Percentiles rank a stretch among this genome's conserved stretches.
phyloP scores from a whole-genome alignment of 192 early-diverging fungal genomes.

The Entophlyctis helioformis region DNA sequence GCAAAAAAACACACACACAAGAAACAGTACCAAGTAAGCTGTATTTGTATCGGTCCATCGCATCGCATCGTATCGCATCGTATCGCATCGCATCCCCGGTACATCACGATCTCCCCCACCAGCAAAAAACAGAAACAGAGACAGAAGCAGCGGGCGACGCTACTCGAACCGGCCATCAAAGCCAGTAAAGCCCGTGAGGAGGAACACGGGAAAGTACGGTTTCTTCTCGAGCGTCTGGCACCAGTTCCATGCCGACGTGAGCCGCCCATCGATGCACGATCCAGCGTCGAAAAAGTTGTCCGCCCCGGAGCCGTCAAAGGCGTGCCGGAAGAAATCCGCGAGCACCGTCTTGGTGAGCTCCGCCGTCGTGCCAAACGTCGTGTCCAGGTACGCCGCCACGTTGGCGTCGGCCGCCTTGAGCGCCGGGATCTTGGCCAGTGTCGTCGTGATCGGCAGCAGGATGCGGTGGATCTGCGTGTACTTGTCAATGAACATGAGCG shows the following conservation, averaged over 20 bases:
- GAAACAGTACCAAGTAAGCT: too few species aligned
- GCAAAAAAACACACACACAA: too few species aligned
- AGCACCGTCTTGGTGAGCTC: slow-evolving; percentile 59
- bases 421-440: slow-evolving; percentile 60
- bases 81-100: too few species aligned
- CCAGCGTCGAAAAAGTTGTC: slow-evolving; percentile 67
- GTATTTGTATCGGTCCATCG: too few species aligned
- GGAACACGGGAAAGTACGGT: slow-evolving; percentile 78
- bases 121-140: too few species aligned
- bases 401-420: slow-evolving; percentile 41
- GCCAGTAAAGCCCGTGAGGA: slow-evolving; percentile 56
- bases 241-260: slow-evolving; percentile 81
- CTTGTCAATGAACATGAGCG: slow-evolving; percentile 87
- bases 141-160: too few species aligned
- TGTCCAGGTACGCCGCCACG: slow-evolving; percentile 53
- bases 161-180: slow-evolving; percentile 25
- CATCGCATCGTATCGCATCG: too few species aligned
- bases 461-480: slow-evolving; percentile 98
- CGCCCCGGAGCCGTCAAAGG: slow-evolving; percentile 94
- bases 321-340: slow-evolving; percentile 88
- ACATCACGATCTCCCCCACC: too few species aligned
- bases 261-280: slow-evolving; percentile 87
- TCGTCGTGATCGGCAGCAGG: slow-evolving; percentile 72
- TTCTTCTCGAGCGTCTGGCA: slow-evolving; percentile 67
- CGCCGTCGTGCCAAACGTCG: slow-evolving; percentile 49